Conservation (phyloP, 768 basidiomycete genomes). For the Psilocybe cubensis region DNA sequence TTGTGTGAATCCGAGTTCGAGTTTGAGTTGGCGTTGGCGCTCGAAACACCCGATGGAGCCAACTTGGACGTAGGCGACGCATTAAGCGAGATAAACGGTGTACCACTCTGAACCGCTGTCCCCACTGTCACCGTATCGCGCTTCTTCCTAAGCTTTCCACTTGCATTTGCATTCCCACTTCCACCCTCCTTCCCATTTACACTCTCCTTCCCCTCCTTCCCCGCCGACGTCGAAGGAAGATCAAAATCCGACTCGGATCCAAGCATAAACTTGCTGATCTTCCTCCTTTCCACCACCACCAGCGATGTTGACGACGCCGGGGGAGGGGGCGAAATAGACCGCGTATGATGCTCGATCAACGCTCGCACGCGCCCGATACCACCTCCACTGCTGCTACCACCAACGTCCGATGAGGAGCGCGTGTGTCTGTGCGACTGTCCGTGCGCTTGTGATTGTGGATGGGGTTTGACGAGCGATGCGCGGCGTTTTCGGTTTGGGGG, state of each 20-base stretch:
- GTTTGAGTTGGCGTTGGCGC: no score
- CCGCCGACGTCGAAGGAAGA: background rate
- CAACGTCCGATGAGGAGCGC: background rate
- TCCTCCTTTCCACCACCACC: background rate
- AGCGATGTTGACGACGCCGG: background rate
- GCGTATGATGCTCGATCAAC: background rate
- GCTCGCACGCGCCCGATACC: background rate
- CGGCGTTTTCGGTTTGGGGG: background rate
- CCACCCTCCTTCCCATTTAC: background rate
- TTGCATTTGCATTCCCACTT: background rate
- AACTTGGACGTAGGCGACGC: no score
- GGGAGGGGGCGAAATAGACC: background rate
- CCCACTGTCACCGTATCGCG: no score
- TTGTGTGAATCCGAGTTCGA: background rate
- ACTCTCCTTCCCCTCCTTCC: conserved; percentile 1
- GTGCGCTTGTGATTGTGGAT: background rate
- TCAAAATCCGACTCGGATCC: conserved; percentile 4
- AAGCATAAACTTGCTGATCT: background rate
- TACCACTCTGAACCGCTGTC: no score
- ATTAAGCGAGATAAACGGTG: no score
- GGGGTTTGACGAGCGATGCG: background rate
- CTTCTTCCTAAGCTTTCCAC: background rate
- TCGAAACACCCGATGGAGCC: no score
- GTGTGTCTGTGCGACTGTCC: background rate
- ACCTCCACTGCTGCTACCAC: background rate